Base-by-base conservation (phyloP, 1,139 yeast species). In the Neolecta irregularis region DNA sequence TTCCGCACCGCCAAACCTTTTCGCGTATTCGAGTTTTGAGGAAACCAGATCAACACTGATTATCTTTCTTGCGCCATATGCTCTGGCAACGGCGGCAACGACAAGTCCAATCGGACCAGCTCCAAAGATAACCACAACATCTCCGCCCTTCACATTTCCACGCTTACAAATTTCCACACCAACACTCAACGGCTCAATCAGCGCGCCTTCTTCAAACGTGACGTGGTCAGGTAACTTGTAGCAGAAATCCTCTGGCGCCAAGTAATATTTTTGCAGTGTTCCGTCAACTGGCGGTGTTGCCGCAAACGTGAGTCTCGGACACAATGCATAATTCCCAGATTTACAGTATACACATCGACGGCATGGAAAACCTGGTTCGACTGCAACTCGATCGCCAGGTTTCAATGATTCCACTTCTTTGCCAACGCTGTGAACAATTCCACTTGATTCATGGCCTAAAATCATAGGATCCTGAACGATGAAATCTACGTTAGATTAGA, bases 71-170 rank as follows among this genome's bases (percentile, higher is more conserved):
- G 91, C 91, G 26, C 93, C 92, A 47, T 71, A 72, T 9, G 77
- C 72, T 42, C 63, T 67, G 20, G 83, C 85, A 16, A 72, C 78
- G 25, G 76, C 73, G 30, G 85, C 85, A 37, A 74, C 65, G 41
- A 79, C 60, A 34, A 79, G 57, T 18, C 93, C 93, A 37, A 79
- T 83, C 5, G 93, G 92, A 9, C 93, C 93, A 25, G 91, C 92
- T 32, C 93, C 93, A 44, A 76, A 72, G 2, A 79, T 75, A 33
- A 71, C 72, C 23, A 74, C 80, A 16, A 63, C 56, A 38, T 75
- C 78, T 40, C 83, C 85, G 46, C 74, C 72, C 29, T 57, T 60
- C 40, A 75, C 58, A 29, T 61, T 58, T 5, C 74, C 80, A 34
- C 71, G 61, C 51, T 69, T 72, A 36, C 70, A 65, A 3, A 83